These are phyloP conservation scores for Paulownia fortunei DNA, from an alignment of 257 asterid genomes.

Conservation along the genomic window DNA sequence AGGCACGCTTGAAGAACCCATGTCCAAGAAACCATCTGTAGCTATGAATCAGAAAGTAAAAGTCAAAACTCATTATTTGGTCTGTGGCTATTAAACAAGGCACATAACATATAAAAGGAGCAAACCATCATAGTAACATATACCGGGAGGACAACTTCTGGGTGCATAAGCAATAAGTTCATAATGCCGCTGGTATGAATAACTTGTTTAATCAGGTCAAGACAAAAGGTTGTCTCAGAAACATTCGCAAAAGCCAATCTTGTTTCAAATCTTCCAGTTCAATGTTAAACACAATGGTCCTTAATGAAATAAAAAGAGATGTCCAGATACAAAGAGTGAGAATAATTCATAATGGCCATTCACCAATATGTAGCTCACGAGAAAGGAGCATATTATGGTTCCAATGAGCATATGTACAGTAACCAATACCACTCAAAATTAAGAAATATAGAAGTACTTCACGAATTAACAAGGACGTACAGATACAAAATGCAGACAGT, in stretches of 20 bases:
- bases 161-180: background rate
- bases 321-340: background rate
- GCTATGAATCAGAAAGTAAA: conserved; percentile 39
- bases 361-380: background rate
- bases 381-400: background rate
- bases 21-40: conserved; percentile 58
- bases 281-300: background rate
- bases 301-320: background rate
- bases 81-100: background rate
- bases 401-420: too few relatives aligned
- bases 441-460: too few relatives aligned
- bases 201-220: background rate
- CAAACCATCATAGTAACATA: background rate
- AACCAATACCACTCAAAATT: too few relatives aligned
- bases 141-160: background rate
- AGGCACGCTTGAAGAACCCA: conserved; percentile 42
- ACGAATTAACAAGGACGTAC: too few relatives aligned
- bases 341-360: background rate
- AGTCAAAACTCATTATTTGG: background rate
- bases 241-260: conserved; percentile 1
- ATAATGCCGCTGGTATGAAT: background rate
- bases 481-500: too few relatives aligned
- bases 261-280: background rate
- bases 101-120: background rate
- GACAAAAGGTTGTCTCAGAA: background rate